Conservation (phyloP, 1,284 basidiomycete genomes). For the Sanghuangporus weigelae region DNA sequence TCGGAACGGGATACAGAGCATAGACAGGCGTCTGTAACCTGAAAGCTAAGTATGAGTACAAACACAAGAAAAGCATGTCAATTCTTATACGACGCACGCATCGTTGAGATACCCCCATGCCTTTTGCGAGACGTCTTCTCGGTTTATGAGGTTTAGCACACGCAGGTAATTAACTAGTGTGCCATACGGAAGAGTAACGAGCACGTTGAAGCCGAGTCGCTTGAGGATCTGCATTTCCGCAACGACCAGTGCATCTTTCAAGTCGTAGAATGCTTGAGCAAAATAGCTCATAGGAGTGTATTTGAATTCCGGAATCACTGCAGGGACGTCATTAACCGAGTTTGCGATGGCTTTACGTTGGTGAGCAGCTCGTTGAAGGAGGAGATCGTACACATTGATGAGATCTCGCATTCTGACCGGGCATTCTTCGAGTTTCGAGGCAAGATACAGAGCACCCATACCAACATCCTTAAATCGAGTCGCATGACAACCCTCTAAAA, state of each 20-base stretch:
- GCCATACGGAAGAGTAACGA: constrained; percentile 89
- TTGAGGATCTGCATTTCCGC: constrained; percentile 98
- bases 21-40: constrained; percentile 91
- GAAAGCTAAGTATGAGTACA: constrained; percentile 13
- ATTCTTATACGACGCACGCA: constrained; percentile 51
- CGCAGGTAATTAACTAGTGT: constrained; percentile 94
- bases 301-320: constrained; percentile 45
- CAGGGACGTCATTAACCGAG: constrained; percentile 20
- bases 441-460: constrained; percentile 90
- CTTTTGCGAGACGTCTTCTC: constrained; percentile 64
- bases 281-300: constrained; percentile 87
- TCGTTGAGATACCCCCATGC: constrained; percentile 93
- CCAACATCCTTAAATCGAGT: constrained; percentile 67
- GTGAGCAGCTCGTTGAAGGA: constrained; percentile 62
- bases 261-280: constrained; percentile 76
- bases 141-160: constrained; percentile 75
- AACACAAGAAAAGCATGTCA: constrained; percentile 10
- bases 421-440: constrained; percentile 95
- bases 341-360: constrained; percentile 22
- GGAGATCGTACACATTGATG: constrained; percentile 89
- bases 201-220: constrained; percentile 83
- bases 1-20: constrained; percentile 81
- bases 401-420: constrained; percentile 88
- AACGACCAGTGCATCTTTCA: constrained; percentile 87
- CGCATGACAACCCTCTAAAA: constrained; percentile 1